phyloP scores from a whole-genome alignment of 1,139 yeast genomes.

The Blastobotrys petasosporus region DNA sequence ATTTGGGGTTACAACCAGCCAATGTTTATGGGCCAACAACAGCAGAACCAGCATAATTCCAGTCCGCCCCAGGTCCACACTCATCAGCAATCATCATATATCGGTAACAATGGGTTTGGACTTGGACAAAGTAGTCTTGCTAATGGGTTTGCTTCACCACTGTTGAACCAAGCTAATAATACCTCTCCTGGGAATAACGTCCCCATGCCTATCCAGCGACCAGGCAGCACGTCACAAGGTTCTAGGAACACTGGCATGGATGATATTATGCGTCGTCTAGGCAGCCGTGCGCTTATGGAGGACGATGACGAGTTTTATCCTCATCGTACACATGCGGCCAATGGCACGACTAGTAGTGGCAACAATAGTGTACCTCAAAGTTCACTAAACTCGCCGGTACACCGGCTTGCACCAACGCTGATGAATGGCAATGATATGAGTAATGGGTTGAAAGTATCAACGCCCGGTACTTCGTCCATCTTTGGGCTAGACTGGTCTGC shows the following conservation, averaged over 20 bases:
- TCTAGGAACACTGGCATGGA: constrained; percentile 17
- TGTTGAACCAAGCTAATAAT: no score
- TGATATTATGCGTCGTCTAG: constrained; percentile 24
- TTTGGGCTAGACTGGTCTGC: no score
- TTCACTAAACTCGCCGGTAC: background rate
- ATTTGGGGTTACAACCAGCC: no score
- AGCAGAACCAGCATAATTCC: background rate
- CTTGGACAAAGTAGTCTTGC: no score
- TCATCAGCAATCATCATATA: background rate
- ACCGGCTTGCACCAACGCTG: background rate
- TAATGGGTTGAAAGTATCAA: background rate
- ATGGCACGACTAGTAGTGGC: background rate
- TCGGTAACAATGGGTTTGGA: background rate
- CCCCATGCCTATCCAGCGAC: constrained; percentile 14
- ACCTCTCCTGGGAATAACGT: no score
- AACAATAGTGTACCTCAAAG: background rate
- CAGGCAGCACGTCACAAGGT: constrained; percentile 12
- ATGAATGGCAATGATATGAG: constrained; percentile 2
- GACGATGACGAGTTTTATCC: constrained; percentile 19
- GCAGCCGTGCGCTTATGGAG: constrained; percentile 20
- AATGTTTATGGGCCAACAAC: no score
- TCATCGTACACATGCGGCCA: background rate
- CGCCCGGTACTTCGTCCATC: no score
- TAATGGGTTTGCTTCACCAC: no score
- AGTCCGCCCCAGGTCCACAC: background rate